Evolutionary conservation across 352 stramenopile genomes (phyloP), one percentile per base, ranked within the genome.

Genomic region (Phytophthora sojae): DNA sequence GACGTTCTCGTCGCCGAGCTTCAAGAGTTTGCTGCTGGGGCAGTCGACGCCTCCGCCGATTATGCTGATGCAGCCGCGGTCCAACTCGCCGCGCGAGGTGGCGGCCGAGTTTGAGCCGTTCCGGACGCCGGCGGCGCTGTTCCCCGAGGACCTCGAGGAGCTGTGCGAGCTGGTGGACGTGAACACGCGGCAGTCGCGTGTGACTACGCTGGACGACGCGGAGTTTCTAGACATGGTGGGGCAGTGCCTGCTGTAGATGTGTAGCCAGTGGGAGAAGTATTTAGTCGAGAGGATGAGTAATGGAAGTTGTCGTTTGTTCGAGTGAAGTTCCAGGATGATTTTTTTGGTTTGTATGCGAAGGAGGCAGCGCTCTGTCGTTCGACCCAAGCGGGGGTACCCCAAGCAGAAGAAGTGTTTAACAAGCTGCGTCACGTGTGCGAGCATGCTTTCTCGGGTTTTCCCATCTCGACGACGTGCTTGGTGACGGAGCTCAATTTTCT

Each of bases 71-170:
- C 15, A 7, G 45, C 12, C 45, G 37, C 57, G 54, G 17, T 64
- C 67, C 53, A 54, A 58, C 23, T 80, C 77, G 2, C 73, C 73
- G 0, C 56, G 76, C 1, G 69, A 72, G 26, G 76, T 78, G 15
- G 44, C 59, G 19, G 37, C 64, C 47, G 64, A 68, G 17, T 35
- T 83, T 14, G 77, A 83, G 64, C 77, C 77, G 12, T 83, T 83
- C 57, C 70, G 67, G 8, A 67, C 67, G 17, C 77, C 77, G 1
- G 67, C 73, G 29, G 65, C 67, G 44, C 64, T 83, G 37, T 80
- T 75, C 29, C 64, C 76, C 21, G 77, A 81, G 29, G 77, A 83
- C 58, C 70, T 83, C 29, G 70, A 80, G 45, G 77, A 81, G 67
- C 67, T 83, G 32, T 67, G 57, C 6, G 73, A 73, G 57, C 71